Evolutionary conservation across 352 stramenopile species (phyloP), one percentile per base, ranked within the genome.

Genomic region (Globisporangium lucens): DNA sequence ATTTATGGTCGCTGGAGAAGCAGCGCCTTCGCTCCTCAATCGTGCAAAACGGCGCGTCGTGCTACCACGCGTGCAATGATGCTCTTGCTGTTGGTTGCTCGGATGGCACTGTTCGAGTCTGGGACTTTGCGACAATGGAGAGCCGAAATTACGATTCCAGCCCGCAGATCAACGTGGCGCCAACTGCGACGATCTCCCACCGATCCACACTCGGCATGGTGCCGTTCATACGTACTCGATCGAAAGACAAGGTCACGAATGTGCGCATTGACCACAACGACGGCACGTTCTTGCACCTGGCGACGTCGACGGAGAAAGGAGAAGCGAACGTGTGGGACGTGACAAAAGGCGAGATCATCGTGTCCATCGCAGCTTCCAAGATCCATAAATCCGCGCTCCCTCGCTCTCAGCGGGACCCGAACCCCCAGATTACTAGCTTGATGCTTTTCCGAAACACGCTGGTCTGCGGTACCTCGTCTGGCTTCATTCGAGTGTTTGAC

Each of bases 391-490:
- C 89, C 7, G 83, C 88, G 52, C 66, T 96, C 27, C 84, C 81
- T 15, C 82, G 89, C 20, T 84, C 83, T 3, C 76, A 89, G 43
- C 75, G 85, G 56, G 83, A 91, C 52, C 47, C 76, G 24, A 80
- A 71, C 22, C 86, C 87, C 8, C 87, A 95, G 70, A 92, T 96
- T 46, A 94, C 85, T n/a, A 95, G 84, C 36, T 64, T 96, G 13
- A 96, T 96, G 87, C 65, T 96, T 36, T 86, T 94, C 62, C 87
- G 89, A 36, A 95, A 94, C 71, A 96, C 87, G 8, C 70, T 96
- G 4, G 85, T 96, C 24, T 94, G 85, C 67, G 89, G 89, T 24
- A 96, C 89, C n/a, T 95, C 89, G 13, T 89, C 75, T 41, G 89
- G 89, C 20, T 88, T 96, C 65, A 94, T 96, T 52, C 85, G 89